Evolutionary conservation across 129 eudicot genomes (phyloP).

Genomic region (Pulicaria dysenterica): DNA sequence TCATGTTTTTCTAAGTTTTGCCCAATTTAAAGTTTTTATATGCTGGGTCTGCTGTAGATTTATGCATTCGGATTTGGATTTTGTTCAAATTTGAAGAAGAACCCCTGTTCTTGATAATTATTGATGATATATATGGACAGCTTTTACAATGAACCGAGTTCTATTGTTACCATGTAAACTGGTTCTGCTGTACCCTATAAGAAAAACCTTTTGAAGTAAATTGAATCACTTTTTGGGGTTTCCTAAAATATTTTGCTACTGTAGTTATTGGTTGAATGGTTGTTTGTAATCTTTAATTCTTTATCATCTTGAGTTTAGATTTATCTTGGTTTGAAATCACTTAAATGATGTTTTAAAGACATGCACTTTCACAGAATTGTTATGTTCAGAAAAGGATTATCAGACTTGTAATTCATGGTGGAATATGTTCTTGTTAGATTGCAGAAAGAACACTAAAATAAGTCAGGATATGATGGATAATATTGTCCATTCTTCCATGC

Average conservation of each 20-base stretch:
- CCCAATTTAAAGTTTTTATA: not conserved
- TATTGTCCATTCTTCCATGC: too few species aligned
- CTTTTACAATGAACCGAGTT: not conserved
- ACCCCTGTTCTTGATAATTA: not conserved
- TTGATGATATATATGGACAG: conserved; percentile 5
- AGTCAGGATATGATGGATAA: not conserved
- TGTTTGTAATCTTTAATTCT: conserved; percentile 7
- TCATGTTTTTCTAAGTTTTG: not conserved
- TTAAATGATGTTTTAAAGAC: conserved; percentile 1
- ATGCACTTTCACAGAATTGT: not conserved
- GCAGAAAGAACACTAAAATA: not conserved
- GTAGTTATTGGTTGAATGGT: conserved; percentile 1
- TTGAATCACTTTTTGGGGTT: not conserved
- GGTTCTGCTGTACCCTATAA: not conserved
- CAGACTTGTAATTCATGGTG: not conserved
- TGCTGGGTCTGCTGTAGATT: too few species aligned
- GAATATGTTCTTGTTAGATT: not conserved
- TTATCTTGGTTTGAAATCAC: not conserved
- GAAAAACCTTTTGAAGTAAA: not conserved
- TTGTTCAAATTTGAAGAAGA: not conserved
- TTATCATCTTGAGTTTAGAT: conserved; percentile 12
- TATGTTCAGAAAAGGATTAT: not conserved
- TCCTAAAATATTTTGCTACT: not conserved
- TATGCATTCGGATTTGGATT: conserved; percentile 12
- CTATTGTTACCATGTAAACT: not conserved